phyloP scores from a whole-genome alignment of 208 protist genomes.

The Acanthamoeba rhysodes region DNA sequence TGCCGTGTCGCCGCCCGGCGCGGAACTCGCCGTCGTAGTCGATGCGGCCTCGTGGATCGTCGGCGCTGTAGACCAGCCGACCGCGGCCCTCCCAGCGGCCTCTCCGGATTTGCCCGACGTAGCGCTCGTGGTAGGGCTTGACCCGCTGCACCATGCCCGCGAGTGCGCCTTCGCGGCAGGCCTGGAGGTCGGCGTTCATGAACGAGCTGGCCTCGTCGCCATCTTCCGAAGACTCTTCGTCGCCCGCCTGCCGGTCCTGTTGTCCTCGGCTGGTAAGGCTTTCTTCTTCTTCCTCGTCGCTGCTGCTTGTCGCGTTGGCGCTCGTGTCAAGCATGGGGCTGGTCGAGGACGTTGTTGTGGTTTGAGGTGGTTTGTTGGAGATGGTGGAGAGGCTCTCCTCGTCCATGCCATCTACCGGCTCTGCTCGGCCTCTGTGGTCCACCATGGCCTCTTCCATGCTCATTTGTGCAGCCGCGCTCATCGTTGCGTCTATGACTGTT shows the following conservation, averaged over 20 bases:
- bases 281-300: constrained; percentile 42
- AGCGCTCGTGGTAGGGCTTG: constrained; percentile 58
- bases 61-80: constrained; percentile 8
- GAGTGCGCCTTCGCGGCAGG: background rate
- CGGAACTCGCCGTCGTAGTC: constrained; percentile 51
- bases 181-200: constrained; percentile 46
- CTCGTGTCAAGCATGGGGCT: background rate
- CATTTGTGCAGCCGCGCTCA: background rate
- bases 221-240: background rate
- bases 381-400: background rate
- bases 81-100: constrained; percentile 22
- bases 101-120: constrained; percentile 25
- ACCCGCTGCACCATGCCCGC: constrained; percentile 33
- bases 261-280: background rate
- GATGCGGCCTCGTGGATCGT: constrained; percentile 45
- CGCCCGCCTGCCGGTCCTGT: background rate
- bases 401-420: background rate
- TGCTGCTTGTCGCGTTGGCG: constrained; percentile 15
- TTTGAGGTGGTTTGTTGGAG: background rate
- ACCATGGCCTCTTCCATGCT: background rate
- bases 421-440: background rate
- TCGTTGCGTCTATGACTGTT: background rate
- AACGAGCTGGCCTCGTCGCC: background rate
- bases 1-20: constrained; percentile 16
- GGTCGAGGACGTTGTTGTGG: background rate